Evolutionary conservation across 169 alveolate species (phyloP).

Genomic region (Theileria orientalis): DNA sequence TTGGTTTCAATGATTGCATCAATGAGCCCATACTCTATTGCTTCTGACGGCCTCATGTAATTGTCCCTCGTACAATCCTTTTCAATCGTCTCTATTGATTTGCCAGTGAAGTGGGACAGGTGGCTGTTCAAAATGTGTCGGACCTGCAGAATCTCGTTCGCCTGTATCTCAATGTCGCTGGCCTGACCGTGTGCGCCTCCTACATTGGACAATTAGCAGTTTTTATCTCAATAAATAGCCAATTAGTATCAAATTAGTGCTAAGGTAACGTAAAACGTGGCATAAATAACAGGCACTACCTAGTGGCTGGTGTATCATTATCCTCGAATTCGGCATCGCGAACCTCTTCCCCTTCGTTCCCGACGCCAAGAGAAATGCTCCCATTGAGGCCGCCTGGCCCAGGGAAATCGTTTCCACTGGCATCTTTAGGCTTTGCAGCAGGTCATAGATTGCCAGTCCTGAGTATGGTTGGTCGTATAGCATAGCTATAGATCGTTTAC

Average conservation of each 20-base stretch:
- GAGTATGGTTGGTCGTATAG: not conserved
- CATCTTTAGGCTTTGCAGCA: slow-evolving; percentile 75
- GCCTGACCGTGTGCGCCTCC: slow-evolving; percentile 86
- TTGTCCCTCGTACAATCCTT: slow-evolving; percentile 80
- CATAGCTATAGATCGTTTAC: not conserved
- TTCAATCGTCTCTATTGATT: slow-evolving; percentile 66
- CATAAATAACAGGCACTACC: slow-evolving; percentile 30
- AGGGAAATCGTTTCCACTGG: slow-evolving; percentile 79
- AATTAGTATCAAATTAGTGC: not conserved
- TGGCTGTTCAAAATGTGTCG: slow-evolving; percentile 77
- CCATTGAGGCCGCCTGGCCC: slow-evolving; percentile 87
- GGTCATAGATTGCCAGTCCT: slow-evolving; percentile 83
- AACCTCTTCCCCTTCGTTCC: slow-evolving; percentile 84
- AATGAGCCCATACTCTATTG: slow-evolving; percentile 79
- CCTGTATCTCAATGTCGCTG: slow-evolving; percentile 85
- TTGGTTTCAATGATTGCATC: slow-evolving; percentile 71
- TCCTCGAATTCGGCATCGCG: slow-evolving; percentile 82
- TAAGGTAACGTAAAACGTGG: too few species aligned
- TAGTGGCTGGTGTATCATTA: slow-evolving; percentile 86
- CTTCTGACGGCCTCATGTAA: slow-evolving; percentile 83
- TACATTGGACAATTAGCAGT: not conserved
- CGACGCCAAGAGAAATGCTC: slow-evolving; percentile 81
- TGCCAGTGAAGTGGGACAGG: slow-evolving; percentile 77
- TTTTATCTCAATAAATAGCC: not conserved
- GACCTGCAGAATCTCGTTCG: slow-evolving; percentile 80